Evolutionary conservation across 768 basidiomycete species (phyloP), one percentile per base, ranked within the genome.

Genomic region (Trametes meyenii): DNA sequence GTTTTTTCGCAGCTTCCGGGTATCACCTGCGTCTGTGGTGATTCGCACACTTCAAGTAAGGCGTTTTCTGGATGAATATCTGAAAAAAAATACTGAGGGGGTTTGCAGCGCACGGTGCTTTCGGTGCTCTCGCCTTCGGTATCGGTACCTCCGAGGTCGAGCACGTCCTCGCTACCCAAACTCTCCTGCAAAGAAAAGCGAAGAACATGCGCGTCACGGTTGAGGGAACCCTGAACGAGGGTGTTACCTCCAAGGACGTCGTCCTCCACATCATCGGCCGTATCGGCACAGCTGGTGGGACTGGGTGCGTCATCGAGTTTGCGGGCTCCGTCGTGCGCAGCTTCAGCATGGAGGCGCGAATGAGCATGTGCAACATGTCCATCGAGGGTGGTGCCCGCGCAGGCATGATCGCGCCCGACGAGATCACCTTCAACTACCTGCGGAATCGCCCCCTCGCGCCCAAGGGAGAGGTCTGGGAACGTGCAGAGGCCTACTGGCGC

Each of bases 101-200:
- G 13, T 44, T 23, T 24, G 2, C 61, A 82, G 81, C 85, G 5
- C 85, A 87, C 72, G 85, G 85, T 39, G 85, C 85, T 1, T 87
- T 87, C 67, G 85, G 85, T 48, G 84, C 85, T 35, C 80, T 87
- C 51, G 85, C 85, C 0, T 86, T 86, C 70, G 85, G 85, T 55
- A 86, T 87, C 71, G 85, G 85, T 38, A 86, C 85, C 2, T 86
- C 85, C 60, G 85, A 87, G 70, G 85, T 87, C 66, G 85, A 87
- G 70, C 85, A 87, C 70, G 85, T 87, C 62, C 83, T 87, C 50
- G 85, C 85, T 13, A 87, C 85, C 16, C 85, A 87, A 69, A 85
- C 84, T 45, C 76, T 87, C 21, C 75, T 83, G 50, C 85, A 87
- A 73, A 77, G 78, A 67, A 85, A 85, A 73, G 81, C 81, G 49